Conservation (phyloP, 805 yeast species). For the Kodamaea neixiangensis region DNA sequence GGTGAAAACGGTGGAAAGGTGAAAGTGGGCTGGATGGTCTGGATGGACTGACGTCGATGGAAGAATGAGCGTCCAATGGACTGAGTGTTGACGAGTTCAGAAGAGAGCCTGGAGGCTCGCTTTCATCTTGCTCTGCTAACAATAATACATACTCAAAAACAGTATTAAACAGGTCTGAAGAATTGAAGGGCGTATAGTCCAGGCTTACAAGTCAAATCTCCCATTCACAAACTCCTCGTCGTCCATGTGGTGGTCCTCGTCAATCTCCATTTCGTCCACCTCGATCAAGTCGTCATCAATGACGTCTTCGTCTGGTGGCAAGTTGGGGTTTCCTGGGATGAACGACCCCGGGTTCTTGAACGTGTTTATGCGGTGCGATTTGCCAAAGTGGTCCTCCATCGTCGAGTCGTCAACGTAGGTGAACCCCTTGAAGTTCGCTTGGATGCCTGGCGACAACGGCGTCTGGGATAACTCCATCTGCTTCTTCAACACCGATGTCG, state of each 20-base stretch:
- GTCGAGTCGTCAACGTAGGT: conserved; percentile 94
- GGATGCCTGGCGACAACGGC: conserved; percentile 91
- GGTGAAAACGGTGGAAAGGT: too few species aligned
- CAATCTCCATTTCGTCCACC: conserved; percentile 50
- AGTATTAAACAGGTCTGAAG: conserved; percentile 4
- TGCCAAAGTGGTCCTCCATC: conserved; percentile 78
- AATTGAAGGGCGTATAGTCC: background rate
- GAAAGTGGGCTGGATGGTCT: too few species aligned
- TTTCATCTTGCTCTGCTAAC: background rate
- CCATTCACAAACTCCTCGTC: conserved; percentile 85
- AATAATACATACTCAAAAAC: conserved; percentile 6
- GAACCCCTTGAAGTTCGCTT: conserved; percentile 95
- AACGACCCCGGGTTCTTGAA: conserved; percentile 63
- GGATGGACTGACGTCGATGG: background rate
- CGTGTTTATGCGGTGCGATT: conserved; percentile 36
- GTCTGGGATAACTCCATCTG: conserved; percentile 68
- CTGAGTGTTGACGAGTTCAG: background rate
- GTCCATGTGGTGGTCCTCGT: conserved; percentile 64
- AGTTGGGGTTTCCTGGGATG: conserved; percentile 75
- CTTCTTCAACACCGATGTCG: conserved; percentile 76
- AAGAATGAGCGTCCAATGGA: background rate
- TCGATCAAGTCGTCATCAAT: conserved; percentile 67
- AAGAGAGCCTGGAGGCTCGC: background rate
- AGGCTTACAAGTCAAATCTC: conserved; percentile 68
- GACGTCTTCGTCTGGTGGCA: conserved; percentile 83